These are phyloP conservation scores for Yamadazyma siamensis DNA, from an alignment of 1,139 yeast species.

Conservation along the genomic window DNA sequence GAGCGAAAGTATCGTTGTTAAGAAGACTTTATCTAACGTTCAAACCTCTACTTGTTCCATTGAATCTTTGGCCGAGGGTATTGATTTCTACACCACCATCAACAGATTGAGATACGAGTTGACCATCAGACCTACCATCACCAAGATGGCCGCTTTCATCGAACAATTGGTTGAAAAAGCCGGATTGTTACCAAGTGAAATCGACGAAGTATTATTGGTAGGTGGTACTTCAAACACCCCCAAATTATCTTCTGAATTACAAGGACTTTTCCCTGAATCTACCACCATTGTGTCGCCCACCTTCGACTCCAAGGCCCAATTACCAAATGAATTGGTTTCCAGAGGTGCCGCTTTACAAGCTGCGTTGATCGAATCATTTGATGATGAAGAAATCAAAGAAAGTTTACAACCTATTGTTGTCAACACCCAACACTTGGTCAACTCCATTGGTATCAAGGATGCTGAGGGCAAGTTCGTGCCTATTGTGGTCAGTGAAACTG, in stretches of 20 bases:
- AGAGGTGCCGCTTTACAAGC: constrained; percentile 99
- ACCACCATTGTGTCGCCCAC: constrained; percentile 79
- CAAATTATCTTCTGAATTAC: constrained; percentile 76
- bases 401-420: constrained; percentile 82
- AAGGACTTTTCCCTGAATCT: constrained; percentile 74
- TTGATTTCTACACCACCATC: constrained; percentile 87
- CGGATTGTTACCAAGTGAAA: constrained; percentile 75
- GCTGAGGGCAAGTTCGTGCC: constrained; percentile 72
- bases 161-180: constrained; percentile 79
- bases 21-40: constrained; percentile 90
- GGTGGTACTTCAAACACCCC: constrained; percentile 96
- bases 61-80: constrained; percentile 92
- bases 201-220: constrained; percentile 85
- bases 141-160: constrained; percentile 73
- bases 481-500: constrained; percentile 78
- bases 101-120: constrained; percentile 94
- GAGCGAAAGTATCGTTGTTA: constrained; percentile 80
- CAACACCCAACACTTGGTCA: constrained; percentile 81
- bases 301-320: constrained; percentile 68
- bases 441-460: constrained; percentile 83
- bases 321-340: constrained; percentile 87
- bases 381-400: constrained; percentile 81
- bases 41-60: constrained; percentile 87
- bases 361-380: constrained; percentile 77
- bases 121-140: constrained; percentile 73